Percentiles rank a stretch among this genome's conserved stretches.
Conservation (phyloP, 2,329 filamentous ascomycete species). For the Zymoseptoria ardabiliae region DNA sequence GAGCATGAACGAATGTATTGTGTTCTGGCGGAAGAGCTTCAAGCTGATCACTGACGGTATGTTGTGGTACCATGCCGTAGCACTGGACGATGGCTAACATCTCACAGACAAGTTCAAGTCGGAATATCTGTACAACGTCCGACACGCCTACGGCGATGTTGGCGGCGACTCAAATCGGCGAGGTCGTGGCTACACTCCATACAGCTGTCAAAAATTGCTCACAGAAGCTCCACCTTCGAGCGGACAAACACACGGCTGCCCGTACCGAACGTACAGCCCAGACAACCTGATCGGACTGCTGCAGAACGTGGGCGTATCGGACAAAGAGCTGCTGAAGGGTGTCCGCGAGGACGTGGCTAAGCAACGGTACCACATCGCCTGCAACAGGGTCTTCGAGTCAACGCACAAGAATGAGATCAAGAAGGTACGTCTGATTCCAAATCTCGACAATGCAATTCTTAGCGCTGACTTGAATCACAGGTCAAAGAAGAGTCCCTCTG, state of each 20-base stretch:
- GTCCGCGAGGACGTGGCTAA: slow-evolving; percentile 85
- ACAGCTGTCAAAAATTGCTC: slow-evolving; percentile 90
- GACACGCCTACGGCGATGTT: slow-evolving; percentile 91
- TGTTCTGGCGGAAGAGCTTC: slow-evolving; percentile 88
- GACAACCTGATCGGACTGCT: slow-evolving; percentile 77
- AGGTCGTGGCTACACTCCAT: slow-evolving; percentile 80
- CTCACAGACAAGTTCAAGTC: slow-evolving; percentile 79
- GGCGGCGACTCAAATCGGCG: slow-evolving; percentile 85
- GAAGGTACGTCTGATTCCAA: slow-evolving; percentile 26
- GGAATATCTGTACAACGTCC: slow-evolving; percentile 93
- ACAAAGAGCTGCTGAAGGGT: slow-evolving; percentile 67
- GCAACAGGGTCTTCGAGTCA: slow-evolving; percentile 90
- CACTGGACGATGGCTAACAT: slow-evolving; percentile 3
- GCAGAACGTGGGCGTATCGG: slow-evolving; percentile 70
- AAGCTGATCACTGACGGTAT: slow-evolving; percentile 67
- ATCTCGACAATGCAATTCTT: not conserved
- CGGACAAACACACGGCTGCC: slow-evolving; percentile 86
- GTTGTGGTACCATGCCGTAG: not conserved
- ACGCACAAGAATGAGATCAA: slow-evolving; percentile 59
- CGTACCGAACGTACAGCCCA: slow-evolving; percentile 82
- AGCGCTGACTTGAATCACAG: slow-evolving; percentile 10
- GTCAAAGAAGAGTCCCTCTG: slow-evolving; percentile 43
- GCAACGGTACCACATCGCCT: slow-evolving; percentile 88
- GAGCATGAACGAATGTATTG: slow-evolving; percentile 78
- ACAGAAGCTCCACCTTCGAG: slow-evolving; percentile 80